Conservation (phyloP, 331 rosid species). For the Prunus yedoensis region DNA sequence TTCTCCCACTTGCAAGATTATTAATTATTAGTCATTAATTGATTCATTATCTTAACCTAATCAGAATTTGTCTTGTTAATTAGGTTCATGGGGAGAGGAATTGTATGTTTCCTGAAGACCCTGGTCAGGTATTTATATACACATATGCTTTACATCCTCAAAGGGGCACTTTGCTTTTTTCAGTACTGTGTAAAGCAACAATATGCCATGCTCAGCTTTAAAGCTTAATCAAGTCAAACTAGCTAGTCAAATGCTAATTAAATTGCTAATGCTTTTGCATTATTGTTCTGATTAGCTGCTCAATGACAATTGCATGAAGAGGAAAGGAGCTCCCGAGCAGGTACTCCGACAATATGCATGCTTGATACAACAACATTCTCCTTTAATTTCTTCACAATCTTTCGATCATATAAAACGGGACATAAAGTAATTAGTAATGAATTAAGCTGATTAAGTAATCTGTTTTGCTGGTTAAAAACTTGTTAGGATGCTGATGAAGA, state of each 20-base stretch:
- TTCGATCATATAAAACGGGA: too few relatives aligned
- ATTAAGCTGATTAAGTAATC: background rate
- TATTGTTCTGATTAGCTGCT: slow-evolving; percentile 47
- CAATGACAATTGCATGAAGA: slow-evolving; percentile 78
- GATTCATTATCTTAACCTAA: slow-evolving; percentile 26
- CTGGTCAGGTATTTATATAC: slow-evolving; percentile 84
- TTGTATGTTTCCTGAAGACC: slow-evolving; percentile 91
- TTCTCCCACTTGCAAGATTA: slow-evolving; percentile 28
- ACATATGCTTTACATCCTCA: background rate
- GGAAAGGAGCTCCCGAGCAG: slow-evolving; percentile 56
- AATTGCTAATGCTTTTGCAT: slow-evolving; percentile 9
- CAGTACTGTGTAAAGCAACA: slow-evolving; percentile 15
- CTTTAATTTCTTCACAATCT: background rate
- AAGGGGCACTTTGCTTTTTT: too few relatives aligned
- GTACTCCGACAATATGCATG: slow-evolving; percentile 13
- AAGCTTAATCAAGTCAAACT: slow-evolving; percentile 3
- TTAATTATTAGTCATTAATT: slow-evolving; percentile 44
- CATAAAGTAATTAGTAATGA: background rate
- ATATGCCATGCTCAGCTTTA: slow-evolving; percentile 36
- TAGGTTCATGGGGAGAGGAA: slow-evolving; percentile 91
- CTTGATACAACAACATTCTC: background rate
- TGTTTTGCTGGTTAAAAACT: background rate
- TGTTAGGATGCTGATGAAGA: slow-evolving; percentile 55
- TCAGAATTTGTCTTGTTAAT: slow-evolving; percentile 24
- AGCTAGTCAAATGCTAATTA: background rate